Evolutionary conservation across 1,284 basidiomycete genomes (phyloP), one percentile per base, ranked within the genome.

Genomic region (Cryptococcus sp.): DNA sequence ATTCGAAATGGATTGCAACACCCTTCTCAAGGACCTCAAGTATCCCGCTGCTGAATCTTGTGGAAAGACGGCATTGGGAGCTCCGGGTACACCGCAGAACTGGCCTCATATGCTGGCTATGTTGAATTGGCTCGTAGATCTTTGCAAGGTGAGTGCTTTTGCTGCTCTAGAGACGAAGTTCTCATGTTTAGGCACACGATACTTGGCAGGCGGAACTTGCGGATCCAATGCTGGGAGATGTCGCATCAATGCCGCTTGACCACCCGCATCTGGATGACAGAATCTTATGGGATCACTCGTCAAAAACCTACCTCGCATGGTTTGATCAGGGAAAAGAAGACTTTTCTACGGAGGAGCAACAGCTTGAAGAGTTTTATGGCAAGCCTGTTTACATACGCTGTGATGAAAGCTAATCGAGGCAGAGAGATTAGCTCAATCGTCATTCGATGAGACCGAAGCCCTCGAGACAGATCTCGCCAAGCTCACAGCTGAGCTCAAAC

Each of bases 51-150:
- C 83, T 7, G 80, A 84, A 46, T 78, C 82, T 49, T 79, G 92
- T 7, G 86, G 89, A 60, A 82, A 83, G 48, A 91, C 87, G 54
- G 88, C 86, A 79, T 73, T 94, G n/a, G 83, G 83, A 3, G 85
- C 89, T 1, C 87, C 89, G 0, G 89, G 87, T 0, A 86, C 85
- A 53, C 84, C 86, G 76, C 86, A 88, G 70, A 84, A 85, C 16
- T 93, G 90, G 91, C 87, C 88, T 0, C 76, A 81, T 14, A 70
- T 92, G 16, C 76, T 92, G 16, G 90, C 86, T 19, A 86, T 88
- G 66, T 68, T 94, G 44, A 86, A 90, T 70, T 94, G 91, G 91
- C 76, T 94, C 14, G 85, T 86, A 1, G 86, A 90, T 60, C 72
- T 89, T 2, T 71, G 84, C 63, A 85, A 84, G 77, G 89, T 88